A percentile compares a stretch with the other conserved stretches of the same genome.
These are phyloP conservation scores for Ustilago trichophora DNA, from an alignment of 1,284 basidiomycete genomes.

Conservation along the genomic window DNA sequence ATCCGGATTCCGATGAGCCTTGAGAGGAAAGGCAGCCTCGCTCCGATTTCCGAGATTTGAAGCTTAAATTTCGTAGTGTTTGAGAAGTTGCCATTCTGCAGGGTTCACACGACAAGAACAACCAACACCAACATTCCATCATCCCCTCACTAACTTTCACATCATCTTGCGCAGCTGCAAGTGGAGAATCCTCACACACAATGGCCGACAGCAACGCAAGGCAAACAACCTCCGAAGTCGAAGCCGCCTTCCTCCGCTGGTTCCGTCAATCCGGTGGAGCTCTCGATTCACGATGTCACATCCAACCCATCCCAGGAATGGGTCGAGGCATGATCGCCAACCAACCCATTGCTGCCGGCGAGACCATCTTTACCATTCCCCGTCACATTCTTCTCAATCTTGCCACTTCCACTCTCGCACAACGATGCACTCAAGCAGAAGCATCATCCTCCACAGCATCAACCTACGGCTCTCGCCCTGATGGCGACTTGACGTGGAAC, in stretches of 20 bases:
- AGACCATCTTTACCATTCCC: constrained; percentile 84
- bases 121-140: too few relatives aligned
- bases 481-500: constrained; percentile 19
- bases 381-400: constrained; percentile 80
- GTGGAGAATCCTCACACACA: not conserved
- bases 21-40: too few relatives aligned
- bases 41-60: constrained; percentile 9
- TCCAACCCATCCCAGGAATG: constrained; percentile 70
- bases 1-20: too few relatives aligned
- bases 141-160: too few relatives aligned
- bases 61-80: constrained; percentile 1
- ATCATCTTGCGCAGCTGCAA: too few relatives aligned
- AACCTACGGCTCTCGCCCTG: too few relatives aligned
- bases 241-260: constrained; percentile 66
- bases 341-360: constrained; percentile 77
- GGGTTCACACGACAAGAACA: constrained; percentile 8
- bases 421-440: constrained; percentile 32
- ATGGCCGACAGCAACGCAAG: constrained; percentile 9
- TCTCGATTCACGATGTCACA: constrained; percentile 69
- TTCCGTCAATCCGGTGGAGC: constrained; percentile 66
- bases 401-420: constrained; percentile 74
- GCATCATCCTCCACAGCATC: not conserved
- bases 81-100: constrained; percentile 10
- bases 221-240: constrained; percentile 37
- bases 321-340: constrained; percentile 79